Conservation (phyloP, 1,284 basidiomycete species). For the Ceratobasidium sp. region DNA sequence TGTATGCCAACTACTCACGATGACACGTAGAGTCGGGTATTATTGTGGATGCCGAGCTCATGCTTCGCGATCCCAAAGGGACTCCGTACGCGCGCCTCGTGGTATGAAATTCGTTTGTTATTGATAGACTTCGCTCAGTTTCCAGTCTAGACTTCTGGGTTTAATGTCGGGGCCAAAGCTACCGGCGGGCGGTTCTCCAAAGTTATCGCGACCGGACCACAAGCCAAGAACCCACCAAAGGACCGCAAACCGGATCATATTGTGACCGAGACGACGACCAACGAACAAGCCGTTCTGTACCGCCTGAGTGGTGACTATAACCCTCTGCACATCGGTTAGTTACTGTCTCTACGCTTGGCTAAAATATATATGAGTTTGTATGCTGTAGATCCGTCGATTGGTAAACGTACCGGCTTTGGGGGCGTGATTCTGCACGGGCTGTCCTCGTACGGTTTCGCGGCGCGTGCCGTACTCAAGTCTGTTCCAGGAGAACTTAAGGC, state of each 20-base stretch:
- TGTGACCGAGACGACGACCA: conserved; percentile 70
- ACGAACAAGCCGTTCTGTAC: conserved; percentile 79
- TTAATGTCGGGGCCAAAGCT: conserved; percentile 77
- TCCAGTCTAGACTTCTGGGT: conserved; percentile 64
- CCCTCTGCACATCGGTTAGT: conserved; percentile 78
- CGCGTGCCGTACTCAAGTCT: conserved; percentile 70
- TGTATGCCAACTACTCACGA: neutral
- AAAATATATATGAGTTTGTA: neutral
- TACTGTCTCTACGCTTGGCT: neutral
- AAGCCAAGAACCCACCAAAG: conserved; percentile 69
- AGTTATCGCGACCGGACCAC: conserved; percentile 63
- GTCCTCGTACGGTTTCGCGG: conserved; percentile 77
- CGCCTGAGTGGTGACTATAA: conserved; percentile 87
- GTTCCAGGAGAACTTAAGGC: conserved; percentile 66
- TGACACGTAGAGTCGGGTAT: conserved; percentile 70
- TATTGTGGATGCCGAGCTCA: conserved; percentile 68
- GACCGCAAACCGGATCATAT: conserved; percentile 72
- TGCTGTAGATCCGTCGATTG: conserved; percentile 68
- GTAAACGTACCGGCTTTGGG: conserved; percentile 74
- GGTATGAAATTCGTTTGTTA: conserved; percentile 49
- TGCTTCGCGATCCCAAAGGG: conserved; percentile 68
- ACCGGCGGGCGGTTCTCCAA: conserved; percentile 73
- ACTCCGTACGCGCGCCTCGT: conserved; percentile 75
- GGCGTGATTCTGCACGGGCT: conserved; percentile 86
- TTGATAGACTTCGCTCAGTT: neutral